A percentile compares a stretch with the other conserved stretches of the same genome.
Evolutionary conservation across 495 filamentous ascomycete species (phyloP).

Genomic region (Letharia columbiana): DNA sequence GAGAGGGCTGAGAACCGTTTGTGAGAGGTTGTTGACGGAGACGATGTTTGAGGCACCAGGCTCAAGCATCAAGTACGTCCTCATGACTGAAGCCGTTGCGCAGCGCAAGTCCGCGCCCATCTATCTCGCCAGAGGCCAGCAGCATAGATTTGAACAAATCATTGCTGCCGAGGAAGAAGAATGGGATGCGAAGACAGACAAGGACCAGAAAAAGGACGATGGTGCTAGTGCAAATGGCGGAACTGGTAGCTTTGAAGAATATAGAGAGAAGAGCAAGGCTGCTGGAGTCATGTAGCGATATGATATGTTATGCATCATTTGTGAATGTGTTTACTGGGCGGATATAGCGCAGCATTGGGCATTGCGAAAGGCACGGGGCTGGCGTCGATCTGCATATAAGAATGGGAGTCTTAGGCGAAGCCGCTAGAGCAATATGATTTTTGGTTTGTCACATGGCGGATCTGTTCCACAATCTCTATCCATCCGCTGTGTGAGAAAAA

Average conservation of each 20-base stretch:
- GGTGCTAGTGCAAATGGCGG: constrained; percentile 28
- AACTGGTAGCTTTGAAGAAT: constrained; percentile 47
- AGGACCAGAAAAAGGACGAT: constrained; percentile 29
- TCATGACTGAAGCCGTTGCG: constrained; percentile 70
- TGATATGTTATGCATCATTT: background rate
- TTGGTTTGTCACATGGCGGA: background rate
- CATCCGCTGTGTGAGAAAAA: background rate
- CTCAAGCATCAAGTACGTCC: constrained; percentile 56
- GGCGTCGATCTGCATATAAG: background rate
- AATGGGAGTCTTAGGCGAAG: background rate
- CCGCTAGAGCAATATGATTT: background rate
- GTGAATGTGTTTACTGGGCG: background rate
- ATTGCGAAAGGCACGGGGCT: background rate
- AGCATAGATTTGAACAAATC: constrained; percentile 48
- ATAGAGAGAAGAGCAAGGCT: constrained; percentile 33
- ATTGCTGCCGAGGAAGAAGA: constrained; percentile 55
- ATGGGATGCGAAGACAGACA: constrained; percentile 45
- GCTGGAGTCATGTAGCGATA: constrained; percentile 22
- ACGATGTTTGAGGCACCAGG: constrained; percentile 82
- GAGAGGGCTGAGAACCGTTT: constrained; percentile 74
- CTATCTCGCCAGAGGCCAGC: constrained; percentile 54
- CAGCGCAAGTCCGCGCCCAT: constrained; percentile 51
- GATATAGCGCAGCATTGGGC: background rate
- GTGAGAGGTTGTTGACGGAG: constrained; percentile 79
- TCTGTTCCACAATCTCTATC: background rate